Percentiles rank a stretch among this genome's conserved stretches.
phyloP scores from a whole-genome alignment of 2,329 filamentous ascomycete genomes.

The Thielaviopsis punctulata region DNA sequence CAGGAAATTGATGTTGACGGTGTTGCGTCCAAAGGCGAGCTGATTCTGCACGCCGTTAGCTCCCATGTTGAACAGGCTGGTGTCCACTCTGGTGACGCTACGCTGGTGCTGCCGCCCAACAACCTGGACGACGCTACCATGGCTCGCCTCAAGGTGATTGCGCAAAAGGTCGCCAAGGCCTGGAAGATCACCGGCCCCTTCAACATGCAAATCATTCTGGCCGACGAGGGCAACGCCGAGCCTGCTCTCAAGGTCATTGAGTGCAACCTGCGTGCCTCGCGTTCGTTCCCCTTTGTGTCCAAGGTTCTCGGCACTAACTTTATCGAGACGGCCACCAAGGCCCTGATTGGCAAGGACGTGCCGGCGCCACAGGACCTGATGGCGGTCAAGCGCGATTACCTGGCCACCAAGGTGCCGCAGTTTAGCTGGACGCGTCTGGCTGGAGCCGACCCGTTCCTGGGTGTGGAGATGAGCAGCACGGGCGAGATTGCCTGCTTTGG shows the following conservation, averaged over 20 bases:
- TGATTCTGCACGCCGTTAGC: constrained; percentile 80
- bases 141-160: constrained; percentile 84
- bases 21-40: constrained; percentile 70
- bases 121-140: constrained; percentile 63
- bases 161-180: constrained; percentile 86
- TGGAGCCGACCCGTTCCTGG: constrained; percentile 90
- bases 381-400: constrained; percentile 73
- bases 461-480: constrained; percentile 92
- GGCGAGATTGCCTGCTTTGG: constrained; percentile 99
- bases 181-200: constrained; percentile 97
- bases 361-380: constrained; percentile 79
- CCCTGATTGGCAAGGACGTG: constrained; percentile 69
- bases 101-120: constrained; percentile 74
- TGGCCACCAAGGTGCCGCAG: constrained; percentile 95
- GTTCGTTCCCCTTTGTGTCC: constrained; percentile 95
- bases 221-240: constrained; percentile 56
- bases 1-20: constrained; percentile 94
- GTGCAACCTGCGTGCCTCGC: constrained; percentile 92
- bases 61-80: constrained; percentile 95
- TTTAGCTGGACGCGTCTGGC: constrained; percentile 98
- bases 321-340: constrained; percentile 87
- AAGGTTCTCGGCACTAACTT: constrained; percentile 96
- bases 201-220: constrained; percentile 99
- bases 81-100: constrained; percentile 95
- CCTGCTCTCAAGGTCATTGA: constrained; percentile 79